Evolutionary conservation across 345 rosid species (phyloP).

Genomic region (Linum trigynum): DNA sequence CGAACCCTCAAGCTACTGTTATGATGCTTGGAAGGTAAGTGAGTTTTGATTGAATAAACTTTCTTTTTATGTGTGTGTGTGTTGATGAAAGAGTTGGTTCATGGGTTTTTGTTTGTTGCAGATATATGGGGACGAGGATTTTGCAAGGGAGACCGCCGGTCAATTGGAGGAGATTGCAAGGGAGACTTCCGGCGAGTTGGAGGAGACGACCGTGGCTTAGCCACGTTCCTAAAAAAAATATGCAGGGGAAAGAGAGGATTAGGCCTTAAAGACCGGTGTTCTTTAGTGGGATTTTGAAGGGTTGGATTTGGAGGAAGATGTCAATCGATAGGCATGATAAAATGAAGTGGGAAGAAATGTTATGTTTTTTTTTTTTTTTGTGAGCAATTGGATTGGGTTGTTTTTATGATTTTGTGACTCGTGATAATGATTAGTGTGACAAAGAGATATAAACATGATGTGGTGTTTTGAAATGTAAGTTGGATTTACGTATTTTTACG

Average conservation of each 20-base stretch:
- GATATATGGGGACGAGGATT: constrained; percentile 37
- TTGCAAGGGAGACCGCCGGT: constrained; percentile 13
- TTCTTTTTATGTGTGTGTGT: not conserved
- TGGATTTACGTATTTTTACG: too few species aligned
- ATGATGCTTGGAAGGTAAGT: constrained; percentile 96
- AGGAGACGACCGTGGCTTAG: not conserved
- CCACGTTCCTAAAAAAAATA: not conserved
- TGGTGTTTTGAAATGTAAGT: not conserved
- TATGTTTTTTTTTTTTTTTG: not conserved
- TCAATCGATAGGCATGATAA: not conserved
- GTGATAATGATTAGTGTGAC: not conserved
- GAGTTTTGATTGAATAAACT: not conserved
- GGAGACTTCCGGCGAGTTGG: not conserved
- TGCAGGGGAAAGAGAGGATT: not conserved
- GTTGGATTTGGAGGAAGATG: not conserved
- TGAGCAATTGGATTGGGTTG: not conserved
- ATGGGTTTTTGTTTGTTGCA: too few species aligned
- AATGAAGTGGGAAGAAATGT: too few species aligned
- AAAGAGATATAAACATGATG: not conserved
- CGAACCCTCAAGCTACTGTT: constrained; percentile 94
- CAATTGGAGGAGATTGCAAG: not conserved
- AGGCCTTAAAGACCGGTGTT: too few species aligned
- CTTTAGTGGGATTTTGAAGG: not conserved
- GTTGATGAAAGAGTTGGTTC: not conserved
- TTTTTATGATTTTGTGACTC: too few species aligned